These are phyloP conservation scores for Batkoa obscura DNA, from an alignment of 371 early-diverging fungal genomes.

Conservation along the genomic window DNA sequence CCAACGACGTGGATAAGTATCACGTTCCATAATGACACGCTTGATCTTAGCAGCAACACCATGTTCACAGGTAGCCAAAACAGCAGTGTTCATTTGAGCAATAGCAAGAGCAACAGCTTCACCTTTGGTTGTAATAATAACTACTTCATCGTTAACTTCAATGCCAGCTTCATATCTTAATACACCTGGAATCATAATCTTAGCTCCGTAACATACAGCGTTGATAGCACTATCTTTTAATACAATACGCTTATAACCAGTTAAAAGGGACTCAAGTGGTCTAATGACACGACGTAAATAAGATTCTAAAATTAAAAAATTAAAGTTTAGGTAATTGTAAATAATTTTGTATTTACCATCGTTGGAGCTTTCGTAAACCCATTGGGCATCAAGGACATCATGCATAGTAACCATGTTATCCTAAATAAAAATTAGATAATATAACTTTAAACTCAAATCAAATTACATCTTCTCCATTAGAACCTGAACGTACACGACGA, in stretches of 20 bases:
- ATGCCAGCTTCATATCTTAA: conserved; percentile 94
- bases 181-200: conserved; percentile 96
- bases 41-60: conserved; percentile 97
- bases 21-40: conserved; percentile 99
- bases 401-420: conserved; percentile 98
- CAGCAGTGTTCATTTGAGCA: conserved; percentile 92
- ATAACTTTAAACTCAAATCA: no score
- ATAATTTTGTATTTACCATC: conserved; percentile 43
- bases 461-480: conserved; percentile 64
- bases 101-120: conserved; percentile 97
- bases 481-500: conserved; percentile 95
- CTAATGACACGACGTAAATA: conserved; percentile 91
- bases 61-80: conserved; percentile 83
- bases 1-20: conserved; percentile 96
- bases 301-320: conserved; percentile 26
- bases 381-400: conserved; percentile 97
- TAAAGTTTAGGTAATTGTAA: background rate
- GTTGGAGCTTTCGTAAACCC: conserved; percentile 89
- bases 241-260: conserved; percentile 92
- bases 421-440: conserved; percentile 11
- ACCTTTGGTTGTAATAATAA: conserved; percentile 99
- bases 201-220: conserved; percentile 98
- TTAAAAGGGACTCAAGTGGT: conserved; percentile 92
- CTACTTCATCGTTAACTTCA: conserved; percentile 88
- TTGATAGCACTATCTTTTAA: conserved; percentile 99